Evolutionary conservation across 1,139 yeast species (phyloP).

Genomic region (Nakaseomyces uthaithaninus): DNA sequence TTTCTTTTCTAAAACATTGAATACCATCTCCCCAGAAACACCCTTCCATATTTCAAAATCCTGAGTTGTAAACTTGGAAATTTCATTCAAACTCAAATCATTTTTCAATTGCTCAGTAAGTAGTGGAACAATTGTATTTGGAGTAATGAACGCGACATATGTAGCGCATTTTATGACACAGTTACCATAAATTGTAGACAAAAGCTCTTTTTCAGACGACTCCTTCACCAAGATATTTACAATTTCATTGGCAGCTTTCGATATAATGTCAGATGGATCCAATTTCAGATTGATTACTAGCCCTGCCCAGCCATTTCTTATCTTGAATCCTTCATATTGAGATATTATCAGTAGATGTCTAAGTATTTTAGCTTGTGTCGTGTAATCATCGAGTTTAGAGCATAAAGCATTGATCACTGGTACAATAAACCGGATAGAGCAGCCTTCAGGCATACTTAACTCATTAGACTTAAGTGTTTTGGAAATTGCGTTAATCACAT

Average conservation of each 20-base stretch:
- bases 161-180: conserved; percentile 52
- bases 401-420: conserved; percentile 43
- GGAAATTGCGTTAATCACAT: conserved; percentile 22
- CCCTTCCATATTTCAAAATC: conserved; percentile 60
- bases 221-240: conserved; percentile 30
- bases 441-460: conserved; percentile 12
- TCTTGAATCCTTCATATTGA: conserved; percentile 41
- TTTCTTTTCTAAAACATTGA: conserved; percentile 47
- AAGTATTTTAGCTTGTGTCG: conserved; percentile 37
- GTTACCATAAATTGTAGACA: conserved; percentile 24
- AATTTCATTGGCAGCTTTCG: conserved; percentile 36
- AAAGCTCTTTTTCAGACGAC: conserved; percentile 21
- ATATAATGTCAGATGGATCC: conserved; percentile 59
- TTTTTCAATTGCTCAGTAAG: conserved; percentile 37
- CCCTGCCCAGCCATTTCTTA: conserved; percentile 72
- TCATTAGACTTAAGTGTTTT: conserved; percentile 12
- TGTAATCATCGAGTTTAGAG: conserved; percentile 32
- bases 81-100: conserved; percentile 35
- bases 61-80: conserved; percentile 34
- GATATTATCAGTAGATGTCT: conserved; percentile 44
- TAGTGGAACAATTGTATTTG: conserved; percentile 48
- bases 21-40: conserved; percentile 60
- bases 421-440: conserved; percentile 29
- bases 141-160: conserved; percentile 62
- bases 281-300: conserved; percentile 51